Evolutionary conservation across 1,139 yeast species (phyloP).

Genomic region (Diutina neorugosa): DNA sequence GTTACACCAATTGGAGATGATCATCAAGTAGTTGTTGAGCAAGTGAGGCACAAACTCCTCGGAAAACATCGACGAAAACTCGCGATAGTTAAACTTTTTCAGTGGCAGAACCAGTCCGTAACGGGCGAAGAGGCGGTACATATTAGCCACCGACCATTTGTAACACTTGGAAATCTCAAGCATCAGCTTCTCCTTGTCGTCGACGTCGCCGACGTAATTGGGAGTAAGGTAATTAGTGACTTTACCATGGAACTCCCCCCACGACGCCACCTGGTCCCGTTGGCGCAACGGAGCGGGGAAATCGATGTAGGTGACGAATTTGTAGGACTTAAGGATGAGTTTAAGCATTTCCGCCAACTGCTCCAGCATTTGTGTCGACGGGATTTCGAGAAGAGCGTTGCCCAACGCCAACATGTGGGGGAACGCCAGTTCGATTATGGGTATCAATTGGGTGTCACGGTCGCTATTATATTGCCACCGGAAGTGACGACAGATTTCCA

Average conservation of each 20-base stretch:
- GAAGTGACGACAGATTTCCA: constrained; percentile 63
- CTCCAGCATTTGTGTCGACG: constrained; percentile 26
- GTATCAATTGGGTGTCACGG: constrained; percentile 43
- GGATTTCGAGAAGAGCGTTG: constrained; percentile 29
- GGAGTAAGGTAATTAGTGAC: constrained; percentile 57
- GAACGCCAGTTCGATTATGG: constrained; percentile 50
- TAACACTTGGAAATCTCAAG: constrained; percentile 51
- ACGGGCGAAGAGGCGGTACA: constrained; percentile 61
- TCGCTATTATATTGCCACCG: constrained; percentile 63
- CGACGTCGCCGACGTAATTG: constrained; percentile 21
- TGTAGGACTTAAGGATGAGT: constrained; percentile 65
- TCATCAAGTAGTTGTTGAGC: constrained; percentile 47
- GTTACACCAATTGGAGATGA: constrained; percentile 65
- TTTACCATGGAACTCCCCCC: constrained; percentile 72
- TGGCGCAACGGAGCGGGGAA: constrained; percentile 61
- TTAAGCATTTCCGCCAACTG: constrained; percentile 64
- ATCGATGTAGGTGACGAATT: constrained; percentile 71
- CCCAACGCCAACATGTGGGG: constrained; percentile 64
- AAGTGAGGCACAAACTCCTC: constrained; percentile 63
- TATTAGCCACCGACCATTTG: constrained; percentile 83
- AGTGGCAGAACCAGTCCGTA: constrained; percentile 47
- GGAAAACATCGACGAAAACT: constrained; percentile 35
- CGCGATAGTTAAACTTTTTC: constrained; percentile 38
- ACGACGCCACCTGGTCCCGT: constrained; percentile 43
- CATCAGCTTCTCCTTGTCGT: constrained; percentile 11